These are phyloP conservation scores for Rhizophora apiculata DNA, from an alignment of 345 rosid species.

Conservation along the genomic window DNA sequence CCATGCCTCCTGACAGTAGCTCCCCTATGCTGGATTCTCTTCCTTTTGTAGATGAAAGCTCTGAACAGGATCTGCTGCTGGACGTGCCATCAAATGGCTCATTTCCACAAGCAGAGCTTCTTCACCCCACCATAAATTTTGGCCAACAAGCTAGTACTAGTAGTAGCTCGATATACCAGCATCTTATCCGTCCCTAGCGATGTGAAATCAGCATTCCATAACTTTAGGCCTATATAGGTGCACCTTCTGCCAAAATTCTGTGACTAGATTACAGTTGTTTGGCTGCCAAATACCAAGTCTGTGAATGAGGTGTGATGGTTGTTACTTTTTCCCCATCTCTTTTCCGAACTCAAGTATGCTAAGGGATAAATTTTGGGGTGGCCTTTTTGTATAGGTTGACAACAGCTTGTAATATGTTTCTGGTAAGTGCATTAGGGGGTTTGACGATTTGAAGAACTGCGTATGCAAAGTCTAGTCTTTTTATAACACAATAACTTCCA, in stretches of 20 bases:
- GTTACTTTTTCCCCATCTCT: constrained; percentile 27
- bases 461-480: constrained; percentile 26
- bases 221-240: constrained; percentile 23
- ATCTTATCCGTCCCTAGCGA: constrained; percentile 37
- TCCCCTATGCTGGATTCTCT: constrained; percentile 55
- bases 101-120: constrained; percentile 92
- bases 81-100: constrained; percentile 80
- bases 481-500: constrained; percentile 15
- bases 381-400: constrained; percentile 52
- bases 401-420: constrained; percentile 44
- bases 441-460: constrained; percentile 26
- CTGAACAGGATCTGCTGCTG: constrained; percentile 77
- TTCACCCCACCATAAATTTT: constrained; percentile 43
- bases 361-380: constrained; percentile 37
- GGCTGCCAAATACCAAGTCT: constrained; percentile 23
- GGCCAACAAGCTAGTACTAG: constrained; percentile 61
- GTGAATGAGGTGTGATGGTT: constrained; percentile 54
- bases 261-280: constrained; percentile 21
- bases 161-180: constrained; percentile 54
- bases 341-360: constrained; percentile 31
- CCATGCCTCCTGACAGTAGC: constrained; percentile 63
- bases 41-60: constrained; percentile 50
- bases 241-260: constrained; percentile 27
- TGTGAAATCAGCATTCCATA: constrained; percentile 12
- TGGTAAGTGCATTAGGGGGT: constrained; percentile 23